Conservation (phyloP, 1,139 yeast genomes). For the Debaryomyces nepalensis region DNA sequence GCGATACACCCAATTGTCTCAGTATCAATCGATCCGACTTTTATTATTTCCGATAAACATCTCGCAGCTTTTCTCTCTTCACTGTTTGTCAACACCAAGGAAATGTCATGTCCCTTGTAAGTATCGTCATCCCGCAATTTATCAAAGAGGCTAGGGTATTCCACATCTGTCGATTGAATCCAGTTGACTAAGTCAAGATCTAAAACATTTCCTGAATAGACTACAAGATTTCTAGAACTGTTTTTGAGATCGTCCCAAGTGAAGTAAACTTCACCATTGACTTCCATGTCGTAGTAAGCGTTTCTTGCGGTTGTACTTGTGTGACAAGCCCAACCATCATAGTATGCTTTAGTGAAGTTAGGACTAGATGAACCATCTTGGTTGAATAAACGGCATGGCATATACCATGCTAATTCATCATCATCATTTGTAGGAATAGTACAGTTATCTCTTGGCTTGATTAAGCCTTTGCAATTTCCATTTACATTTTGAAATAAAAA, state of each 20-base stretch:
- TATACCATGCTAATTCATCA: conserved; percentile 86
- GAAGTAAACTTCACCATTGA: conserved; percentile 78
- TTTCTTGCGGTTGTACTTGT: conserved; percentile 71
- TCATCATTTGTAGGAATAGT: conserved; percentile 68
- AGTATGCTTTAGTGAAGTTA: conserved; percentile 63
- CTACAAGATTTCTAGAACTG: conserved; percentile 76
- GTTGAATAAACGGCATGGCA: conserved; percentile 80
- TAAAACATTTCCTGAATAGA: conserved; percentile 84
- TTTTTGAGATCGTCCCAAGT: conserved; percentile 87
- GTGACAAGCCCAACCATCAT: conserved; percentile 91
- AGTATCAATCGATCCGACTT: conserved; percentile 88
- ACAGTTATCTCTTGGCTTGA: conserved; percentile 72
- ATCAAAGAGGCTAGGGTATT: conserved; percentile 74
- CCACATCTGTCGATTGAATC: conserved; percentile 69
- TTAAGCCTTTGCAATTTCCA: conserved; percentile 85
- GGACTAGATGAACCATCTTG: conserved; percentile 74
- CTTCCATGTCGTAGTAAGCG: conserved; percentile 63
- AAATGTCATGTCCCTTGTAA: conserved; percentile 78
- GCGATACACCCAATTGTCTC: conserved; percentile 97
- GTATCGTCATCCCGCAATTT: conserved; percentile 58
- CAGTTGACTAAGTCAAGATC: conserved; percentile 78
- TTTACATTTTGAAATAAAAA: conserved; percentile 93
- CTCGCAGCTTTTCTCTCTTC: conserved; percentile 73
- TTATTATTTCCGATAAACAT: conserved; percentile 85
- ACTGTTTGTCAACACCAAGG: conserved; percentile 72